These are phyloP conservation scores for Tricholoma furcatifolium DNA, from an alignment of 768 basidiomycete species.

Conservation along the genomic window DNA sequence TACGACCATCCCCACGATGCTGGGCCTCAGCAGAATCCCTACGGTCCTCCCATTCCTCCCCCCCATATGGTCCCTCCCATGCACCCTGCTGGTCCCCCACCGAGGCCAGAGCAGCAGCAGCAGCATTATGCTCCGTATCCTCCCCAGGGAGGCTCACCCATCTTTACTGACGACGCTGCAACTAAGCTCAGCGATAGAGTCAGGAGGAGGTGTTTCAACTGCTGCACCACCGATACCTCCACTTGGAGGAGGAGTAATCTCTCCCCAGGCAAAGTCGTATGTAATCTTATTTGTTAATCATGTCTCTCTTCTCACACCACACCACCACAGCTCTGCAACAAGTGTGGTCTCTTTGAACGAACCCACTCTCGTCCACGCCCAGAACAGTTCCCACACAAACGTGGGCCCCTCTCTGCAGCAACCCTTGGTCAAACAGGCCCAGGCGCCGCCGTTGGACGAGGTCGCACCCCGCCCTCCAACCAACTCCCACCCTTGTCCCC, in stretches of 20 bases:
- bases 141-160: constrained; percentile 28
- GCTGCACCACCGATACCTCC: constrained; percentile 81
- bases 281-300: constrained; percentile 18
- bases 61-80: constrained; percentile 14
- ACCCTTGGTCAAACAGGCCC: constrained; percentile 25
- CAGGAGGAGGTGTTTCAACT: constrained; percentile 78
- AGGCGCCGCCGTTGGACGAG: constrained; percentile 34
- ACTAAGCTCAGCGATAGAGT: constrained; percentile 80
- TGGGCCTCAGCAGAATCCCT: constrained; percentile 10
- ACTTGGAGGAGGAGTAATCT: constrained; percentile 80
- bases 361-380: constrained; percentile 78
- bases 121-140: constrained; percentile 23
- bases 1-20: constrained; percentile 24
- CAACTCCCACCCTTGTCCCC: constrained; percentile 28
- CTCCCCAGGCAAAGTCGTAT: constrained; percentile 74
- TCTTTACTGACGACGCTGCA: constrained; percentile 73
- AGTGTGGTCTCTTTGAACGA: constrained; percentile 79
- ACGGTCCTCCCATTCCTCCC: constrained; percentile 5
- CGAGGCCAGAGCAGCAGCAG: not conserved
- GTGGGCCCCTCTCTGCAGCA: constrained; percentile 61
- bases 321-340: constrained; percentile 52
- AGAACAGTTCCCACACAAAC: constrained; percentile 79
- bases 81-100: constrained; percentile 1
- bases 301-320: constrained; percentile 24
- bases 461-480: constrained; percentile 42